phyloP scores from a whole-genome alignment of 805 yeast species.

The Metschnikowia lunata region DNA sequence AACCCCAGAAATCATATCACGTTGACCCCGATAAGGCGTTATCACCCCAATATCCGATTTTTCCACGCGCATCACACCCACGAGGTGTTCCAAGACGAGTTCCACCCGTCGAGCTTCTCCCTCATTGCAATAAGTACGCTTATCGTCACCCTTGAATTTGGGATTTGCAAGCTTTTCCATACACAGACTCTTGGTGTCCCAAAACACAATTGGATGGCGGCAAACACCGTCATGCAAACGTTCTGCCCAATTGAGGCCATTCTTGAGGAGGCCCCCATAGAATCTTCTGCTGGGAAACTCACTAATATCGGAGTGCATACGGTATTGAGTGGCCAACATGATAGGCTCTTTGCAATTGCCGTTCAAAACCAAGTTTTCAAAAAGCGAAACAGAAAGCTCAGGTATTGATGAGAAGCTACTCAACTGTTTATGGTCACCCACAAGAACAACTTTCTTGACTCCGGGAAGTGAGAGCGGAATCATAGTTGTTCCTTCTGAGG shows the following conservation, averaged over 20 bases:
- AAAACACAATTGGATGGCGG: constrained; percentile 87
- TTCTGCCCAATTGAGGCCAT: constrained; percentile 78
- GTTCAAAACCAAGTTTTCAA: constrained; percentile 69
- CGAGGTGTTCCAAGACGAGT: constrained; percentile 63
- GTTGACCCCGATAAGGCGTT: constrained; percentile 92
- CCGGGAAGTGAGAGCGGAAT: constrained; percentile 86
- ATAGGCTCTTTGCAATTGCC: neutral
- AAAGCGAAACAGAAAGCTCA: constrained; percentile 79
- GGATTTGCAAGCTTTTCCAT: constrained; percentile 13
- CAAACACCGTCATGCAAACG: constrained; percentile 71
- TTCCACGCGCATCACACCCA: constrained; percentile 47
- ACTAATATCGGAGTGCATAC: constrained; percentile 87
- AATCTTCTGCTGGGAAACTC: constrained; percentile 88
- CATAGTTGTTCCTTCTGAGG: constrained; percentile 80
- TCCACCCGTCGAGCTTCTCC: constrained; percentile 88
- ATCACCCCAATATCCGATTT: constrained; percentile 78
- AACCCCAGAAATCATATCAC: constrained; percentile 57
- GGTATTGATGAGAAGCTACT: constrained; percentile 83
- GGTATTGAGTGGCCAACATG: constrained; percentile 83
- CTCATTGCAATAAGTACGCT: constrained; percentile 81
- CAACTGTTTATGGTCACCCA: constrained; percentile 93
- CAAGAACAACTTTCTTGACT: constrained; percentile 80
- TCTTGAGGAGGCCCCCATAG: constrained; percentile 86
- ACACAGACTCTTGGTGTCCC: constrained; percentile 74
- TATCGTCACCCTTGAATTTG: constrained; percentile 74